phyloP scores from a whole-genome alignment of 352 stramenopile species.

The Globisporangium cystogenes region DNA sequence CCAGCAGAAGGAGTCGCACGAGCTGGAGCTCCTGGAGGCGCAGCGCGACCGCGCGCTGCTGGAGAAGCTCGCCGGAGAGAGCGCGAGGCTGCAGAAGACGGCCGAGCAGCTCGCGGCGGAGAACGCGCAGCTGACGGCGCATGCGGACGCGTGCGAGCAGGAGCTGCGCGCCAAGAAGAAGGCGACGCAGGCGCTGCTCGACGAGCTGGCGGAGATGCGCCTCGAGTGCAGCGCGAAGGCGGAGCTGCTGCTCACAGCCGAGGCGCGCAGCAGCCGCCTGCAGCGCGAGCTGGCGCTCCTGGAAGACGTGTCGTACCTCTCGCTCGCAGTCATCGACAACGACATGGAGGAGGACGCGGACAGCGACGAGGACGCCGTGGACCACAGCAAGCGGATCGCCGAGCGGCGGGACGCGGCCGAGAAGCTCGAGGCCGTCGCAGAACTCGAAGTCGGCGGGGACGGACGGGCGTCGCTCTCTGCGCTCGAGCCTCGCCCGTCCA shows the following conservation, averaged over 20 bases:
- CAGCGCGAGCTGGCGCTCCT: slow-evolving; percentile 72
- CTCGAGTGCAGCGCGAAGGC: slow-evolving; percentile 42
- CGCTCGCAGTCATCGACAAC: slow-evolving; percentile 53
- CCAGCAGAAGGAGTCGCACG: slow-evolving; percentile 35
- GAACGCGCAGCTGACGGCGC: slow-evolving; percentile 10
- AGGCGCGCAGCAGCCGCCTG: slow-evolving; percentile 59
- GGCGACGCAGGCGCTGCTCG: slow-evolving; percentile 34
- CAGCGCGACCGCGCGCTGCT: slow-evolving; percentile 35
- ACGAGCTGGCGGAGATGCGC: slow-evolving; percentile 27
- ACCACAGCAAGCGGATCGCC: slow-evolving; percentile 1
- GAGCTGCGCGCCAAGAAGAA: slow-evolving; percentile 25
- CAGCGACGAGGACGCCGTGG: slow-evolving; percentile 31
- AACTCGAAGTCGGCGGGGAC: neutral
- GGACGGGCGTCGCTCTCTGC: neutral
- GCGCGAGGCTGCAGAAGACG: slow-evolving; percentile 15
- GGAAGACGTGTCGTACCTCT: slow-evolving; percentile 72
- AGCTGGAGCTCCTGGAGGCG: slow-evolving; percentile 28
- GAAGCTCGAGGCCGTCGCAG: neutral
- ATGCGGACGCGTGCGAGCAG: slow-evolving; percentile 2
- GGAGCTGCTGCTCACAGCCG: slow-evolving; percentile 53
- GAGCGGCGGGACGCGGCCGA: too few species aligned
- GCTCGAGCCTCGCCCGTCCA: neutral
- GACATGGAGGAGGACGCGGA: slow-evolving; percentile 69
- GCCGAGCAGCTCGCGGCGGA: slow-evolving; percentile 25
- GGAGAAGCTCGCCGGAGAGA: slow-evolving; percentile 41